Evolutionary conservation across 108 stramenopile species (phyloP).

Genomic region (Epithemia pelagica): DNA sequence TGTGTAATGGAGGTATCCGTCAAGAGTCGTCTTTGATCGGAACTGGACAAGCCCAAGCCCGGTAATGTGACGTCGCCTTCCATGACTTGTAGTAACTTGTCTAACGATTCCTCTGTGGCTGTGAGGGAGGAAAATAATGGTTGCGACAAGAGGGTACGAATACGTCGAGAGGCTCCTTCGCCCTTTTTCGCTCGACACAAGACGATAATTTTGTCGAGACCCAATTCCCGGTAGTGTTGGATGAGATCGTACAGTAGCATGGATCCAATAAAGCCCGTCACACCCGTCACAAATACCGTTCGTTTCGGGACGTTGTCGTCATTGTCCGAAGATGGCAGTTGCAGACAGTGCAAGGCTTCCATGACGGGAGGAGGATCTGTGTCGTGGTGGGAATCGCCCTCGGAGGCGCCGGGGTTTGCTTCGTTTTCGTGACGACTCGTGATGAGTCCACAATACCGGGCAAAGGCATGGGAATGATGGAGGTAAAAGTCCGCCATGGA

Average conservation of each 20-base stretch:
- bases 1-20: conserved; percentile 44
- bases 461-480: conserved; percentile 39
- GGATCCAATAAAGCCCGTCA: conserved; percentile 83
- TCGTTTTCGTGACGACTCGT: neutral
- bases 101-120: neutral
- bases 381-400: neutral
- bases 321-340: neutral
- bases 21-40: conserved; percentile 21
- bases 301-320: conserved; percentile 13
- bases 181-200: conserved; percentile 55
- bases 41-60: conserved; percentile 43
- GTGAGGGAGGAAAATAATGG: conserved; percentile 60
- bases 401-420: neutral
- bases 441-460: conserved; percentile 23
- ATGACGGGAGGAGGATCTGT: neutral
- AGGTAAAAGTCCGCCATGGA: conserved; percentile 41
- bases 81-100: conserved; percentile 43
- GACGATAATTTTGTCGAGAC: conserved; percentile 38
- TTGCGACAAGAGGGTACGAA: conserved; percentile 33
- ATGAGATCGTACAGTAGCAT: conserved; percentile 67
- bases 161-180: conserved; percentile 39
- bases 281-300: conserved; percentile 71
- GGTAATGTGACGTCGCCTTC: conserved; percentile 62
- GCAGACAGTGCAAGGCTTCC: neutral
- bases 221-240: conserved; percentile 38